A percentile compares a stretch with the other conserved stretches of the same genome.
Conservation (phyloP, 805 yeast genomes). For the Saturnispora galanensis region DNA sequence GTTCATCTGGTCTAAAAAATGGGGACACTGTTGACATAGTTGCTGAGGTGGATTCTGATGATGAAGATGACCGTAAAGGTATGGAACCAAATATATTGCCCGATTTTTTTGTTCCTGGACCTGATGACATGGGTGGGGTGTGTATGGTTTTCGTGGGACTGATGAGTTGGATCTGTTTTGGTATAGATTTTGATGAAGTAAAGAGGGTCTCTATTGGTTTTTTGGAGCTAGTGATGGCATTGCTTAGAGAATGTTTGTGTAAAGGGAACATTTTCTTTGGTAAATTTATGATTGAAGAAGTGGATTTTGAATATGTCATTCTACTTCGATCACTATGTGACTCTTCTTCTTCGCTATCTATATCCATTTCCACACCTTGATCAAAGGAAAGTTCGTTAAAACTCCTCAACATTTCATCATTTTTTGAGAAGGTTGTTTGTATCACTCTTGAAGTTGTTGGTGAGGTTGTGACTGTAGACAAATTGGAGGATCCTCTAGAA, state of each 20-base stretch:
- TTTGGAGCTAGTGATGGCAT: conserved; percentile 1
- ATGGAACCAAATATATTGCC: conserved; percentile 5
- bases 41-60: conserved; percentile 2
- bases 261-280: conserved; percentile 5
- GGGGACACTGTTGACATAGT: conserved; percentile 1
- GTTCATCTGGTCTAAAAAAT: conserved; percentile 3
- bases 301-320: conserved; percentile 17
- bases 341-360: background rate
- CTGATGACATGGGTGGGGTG: background rate
- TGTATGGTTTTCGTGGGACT: background rate
- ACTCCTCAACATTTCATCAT: conserved; percentile 25
- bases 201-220: conserved; percentile 1
- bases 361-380: background rate
- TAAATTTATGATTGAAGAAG: conserved; percentile 12
- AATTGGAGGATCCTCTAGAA: background rate
- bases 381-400: conserved; percentile 26
- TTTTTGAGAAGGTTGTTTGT: conserved; percentile 16
- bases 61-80: conserved; percentile 1
- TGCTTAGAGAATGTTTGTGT: conserved; percentile 4
- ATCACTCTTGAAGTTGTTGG: conserved; percentile 21
- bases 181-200: background rate
- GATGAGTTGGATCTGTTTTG: background rate
- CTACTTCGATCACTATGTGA: background rate
- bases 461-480: conserved; percentile 27
- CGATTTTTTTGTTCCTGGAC: conserved; percentile 1